phyloP scores from a whole-genome alignment of 2,329 filamentous ascomycete species.

The Aspergillus pseudoglaucus region DNA sequence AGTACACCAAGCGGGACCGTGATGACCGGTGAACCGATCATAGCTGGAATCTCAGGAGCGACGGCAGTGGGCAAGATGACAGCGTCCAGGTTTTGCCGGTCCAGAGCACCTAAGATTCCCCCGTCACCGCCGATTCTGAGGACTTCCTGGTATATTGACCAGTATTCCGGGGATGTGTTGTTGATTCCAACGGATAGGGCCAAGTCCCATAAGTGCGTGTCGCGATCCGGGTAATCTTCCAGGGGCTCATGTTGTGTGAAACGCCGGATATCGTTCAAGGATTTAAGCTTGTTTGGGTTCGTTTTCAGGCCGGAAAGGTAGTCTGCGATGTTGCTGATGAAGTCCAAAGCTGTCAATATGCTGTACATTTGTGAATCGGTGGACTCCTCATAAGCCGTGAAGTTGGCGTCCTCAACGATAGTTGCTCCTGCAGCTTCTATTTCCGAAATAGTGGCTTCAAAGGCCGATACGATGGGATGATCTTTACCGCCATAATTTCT shows the following conservation, averaged over 20 bases:
- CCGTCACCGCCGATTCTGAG: slow-evolving; percentile 51
- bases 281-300: slow-evolving; percentile 53
- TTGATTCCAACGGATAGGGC: slow-evolving; percentile 48
- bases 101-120: slow-evolving; percentile 56
- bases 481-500: slow-evolving; percentile 28
- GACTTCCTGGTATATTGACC: slow-evolving; percentile 49
- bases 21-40: slow-evolving; percentile 55
- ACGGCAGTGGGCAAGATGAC: slow-evolving; percentile 53
- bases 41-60: slow-evolving; percentile 44
- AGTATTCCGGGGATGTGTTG: slow-evolving; percentile 53
- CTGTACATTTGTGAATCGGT: slow-evolving; percentile 2
- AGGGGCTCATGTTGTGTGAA: slow-evolving; percentile 50
- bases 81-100: slow-evolving; percentile 53
- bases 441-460: slow-evolving; percentile 49
- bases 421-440: slow-evolving; percentile 52
- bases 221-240: slow-evolving; percentile 57
- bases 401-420: slow-evolving; percentile 56
- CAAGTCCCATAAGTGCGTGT: slow-evolving; percentile 53
- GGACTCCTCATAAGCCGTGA: slow-evolving; percentile 47
- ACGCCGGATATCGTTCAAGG: slow-evolving; percentile 45
- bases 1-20: slow-evolving; percentile 58
- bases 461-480: slow-evolving; percentile 45
- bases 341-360: slow-evolving; percentile 52
- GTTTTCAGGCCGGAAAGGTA: slow-evolving; percentile 52
- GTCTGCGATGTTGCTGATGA: slow-evolving; percentile 47